Percentiles rank a stretch among this genome's conserved stretches.
Evolutionary conservation across 2,329 filamentous ascomycete species (phyloP).

Genomic region (Colletotrichum musicola): DNA sequence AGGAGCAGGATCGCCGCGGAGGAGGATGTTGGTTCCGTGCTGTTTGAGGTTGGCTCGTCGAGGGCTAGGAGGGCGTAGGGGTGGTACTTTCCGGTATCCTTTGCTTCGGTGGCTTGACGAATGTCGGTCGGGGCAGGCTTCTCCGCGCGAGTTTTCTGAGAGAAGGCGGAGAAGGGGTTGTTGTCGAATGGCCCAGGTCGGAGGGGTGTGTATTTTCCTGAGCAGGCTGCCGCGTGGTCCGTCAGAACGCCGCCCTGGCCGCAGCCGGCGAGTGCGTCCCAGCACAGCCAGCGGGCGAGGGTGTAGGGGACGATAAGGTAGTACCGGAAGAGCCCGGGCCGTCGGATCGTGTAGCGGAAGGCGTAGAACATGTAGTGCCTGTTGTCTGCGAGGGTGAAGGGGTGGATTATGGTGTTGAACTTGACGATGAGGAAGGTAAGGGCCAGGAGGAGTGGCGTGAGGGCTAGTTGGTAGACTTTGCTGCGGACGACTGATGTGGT

Average conservation of each 20-base stretch:
- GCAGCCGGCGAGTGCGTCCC: constrained; percentile 70
- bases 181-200: constrained; percentile 43
- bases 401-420: constrained; percentile 93
- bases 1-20: constrained; percentile 71
- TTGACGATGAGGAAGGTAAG: constrained; percentile 66
- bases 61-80: constrained; percentile 41
- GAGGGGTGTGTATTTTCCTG: not conserved
- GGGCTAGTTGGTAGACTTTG: constrained; percentile 46
- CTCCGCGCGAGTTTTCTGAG: not conserved
- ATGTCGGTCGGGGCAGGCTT: constrained; percentile 19
- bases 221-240: constrained; percentile 20
- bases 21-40: constrained; percentile 51
- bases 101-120: not conserved
- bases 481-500: constrained; percentile 42
- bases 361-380: constrained; percentile 98
- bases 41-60: constrained; percentile 43
- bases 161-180: constrained; percentile 44
- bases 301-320: constrained; percentile 78
- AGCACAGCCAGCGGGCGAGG: constrained; percentile 75
- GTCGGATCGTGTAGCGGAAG: constrained; percentile 85
- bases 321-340: constrained; percentile 74
- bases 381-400: constrained; percentile 96
- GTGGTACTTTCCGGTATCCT: constrained; percentile 17
- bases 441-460: constrained; percentile 48
- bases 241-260: constrained; percentile 29